These are phyloP conservation scores for Dendrobium catenatum DNA, from an alignment of 106 monocot species.

Conservation along the genomic window DNA sequence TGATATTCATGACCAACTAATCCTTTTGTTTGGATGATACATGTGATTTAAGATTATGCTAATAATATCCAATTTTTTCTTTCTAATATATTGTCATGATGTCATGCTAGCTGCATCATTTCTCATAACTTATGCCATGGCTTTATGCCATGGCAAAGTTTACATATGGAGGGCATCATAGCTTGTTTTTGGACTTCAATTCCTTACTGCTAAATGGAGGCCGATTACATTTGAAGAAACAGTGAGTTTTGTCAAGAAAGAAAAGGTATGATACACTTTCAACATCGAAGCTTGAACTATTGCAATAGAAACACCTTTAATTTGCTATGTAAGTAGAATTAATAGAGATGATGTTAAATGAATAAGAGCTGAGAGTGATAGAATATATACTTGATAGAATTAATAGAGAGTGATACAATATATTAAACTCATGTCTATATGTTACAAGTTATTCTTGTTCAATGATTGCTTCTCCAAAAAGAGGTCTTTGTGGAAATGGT, in stretches of 20 bases:
- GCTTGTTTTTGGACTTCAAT: constrained; percentile 10
- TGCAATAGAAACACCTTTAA: no score
- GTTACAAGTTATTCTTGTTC: no score
- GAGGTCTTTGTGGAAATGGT: no score
- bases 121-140: not conserved
- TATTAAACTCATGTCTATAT: no score
- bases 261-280: constrained; percentile 11
- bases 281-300: not conserved
- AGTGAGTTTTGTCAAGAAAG: constrained; percentile 23
- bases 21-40: not conserved
- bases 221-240: constrained; percentile 23
- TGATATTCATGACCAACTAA: not conserved
- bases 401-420: no score
- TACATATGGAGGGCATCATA: not conserved
- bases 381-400: no score
- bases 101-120: not conserved
- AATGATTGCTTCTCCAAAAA: no score
- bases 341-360: no score
- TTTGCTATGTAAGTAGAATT: no score
- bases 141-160: not conserved
- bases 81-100: not conserved
- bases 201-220: constrained; percentile 9
- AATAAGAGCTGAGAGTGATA: no score
- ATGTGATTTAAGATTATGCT: not conserved
- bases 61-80: not conserved